These are phyloP conservation scores for Pleurotus citrinopileatus DNA, from an alignment of 768 basidiomycete species.

Conservation along the genomic window DNA sequence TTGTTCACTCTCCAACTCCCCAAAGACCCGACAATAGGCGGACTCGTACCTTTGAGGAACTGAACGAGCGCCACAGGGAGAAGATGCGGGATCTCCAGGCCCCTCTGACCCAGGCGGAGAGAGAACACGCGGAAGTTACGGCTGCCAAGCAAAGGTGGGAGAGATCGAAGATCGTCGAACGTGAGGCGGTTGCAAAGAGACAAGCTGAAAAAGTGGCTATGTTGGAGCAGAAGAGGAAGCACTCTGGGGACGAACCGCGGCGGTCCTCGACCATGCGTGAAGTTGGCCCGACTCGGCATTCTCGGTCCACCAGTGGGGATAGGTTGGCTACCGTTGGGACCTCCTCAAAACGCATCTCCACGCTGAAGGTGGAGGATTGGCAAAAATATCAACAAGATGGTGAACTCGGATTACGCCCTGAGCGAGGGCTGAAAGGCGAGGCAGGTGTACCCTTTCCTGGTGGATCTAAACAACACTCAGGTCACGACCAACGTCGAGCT, in stretches of 20 bases:
- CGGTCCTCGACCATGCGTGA: slow-evolving; percentile 30
- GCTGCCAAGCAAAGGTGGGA: slow-evolving; percentile 86
- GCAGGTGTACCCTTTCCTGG: slow-evolving; percentile 60
- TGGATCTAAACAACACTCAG: slow-evolving; percentile 22
- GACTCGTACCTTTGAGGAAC: slow-evolving; percentile 81
- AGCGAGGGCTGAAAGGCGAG: slow-evolving; percentile 10
- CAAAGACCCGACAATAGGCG: slow-evolving; percentile 47
- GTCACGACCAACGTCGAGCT: slow-evolving; percentile 28
- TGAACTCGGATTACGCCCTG: slow-evolving; percentile 18
- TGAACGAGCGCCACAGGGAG: slow-evolving; percentile 81
- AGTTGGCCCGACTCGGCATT: slow-evolving; percentile 35
- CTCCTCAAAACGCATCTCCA: slow-evolving; percentile 64
- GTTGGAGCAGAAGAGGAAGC: slow-evolving; percentile 41
- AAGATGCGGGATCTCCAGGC: slow-evolving; percentile 81
- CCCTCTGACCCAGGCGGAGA: slow-evolving; percentile 78
- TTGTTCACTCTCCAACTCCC: slow-evolving; percentile 42
- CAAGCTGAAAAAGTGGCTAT: slow-evolving; percentile 69
- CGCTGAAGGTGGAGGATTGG: slow-evolving; percentile 85
- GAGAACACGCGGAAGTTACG: slow-evolving; percentile 70
- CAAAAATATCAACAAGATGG: slow-evolving; percentile 65
- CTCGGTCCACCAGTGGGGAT: slow-evolving; percentile 61
- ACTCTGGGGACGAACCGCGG: slow-evolving; percentile 37
- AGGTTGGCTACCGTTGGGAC: slow-evolving; percentile 39
- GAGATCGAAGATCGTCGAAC: slow-evolving; percentile 68
- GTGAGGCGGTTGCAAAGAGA: slow-evolving; percentile 66